Evolutionary conservation across 2,329 filamentous ascomycete species (phyloP), one percentile per base, ranked within the genome.

Genomic region (Fusarium fracticaudum): DNA sequence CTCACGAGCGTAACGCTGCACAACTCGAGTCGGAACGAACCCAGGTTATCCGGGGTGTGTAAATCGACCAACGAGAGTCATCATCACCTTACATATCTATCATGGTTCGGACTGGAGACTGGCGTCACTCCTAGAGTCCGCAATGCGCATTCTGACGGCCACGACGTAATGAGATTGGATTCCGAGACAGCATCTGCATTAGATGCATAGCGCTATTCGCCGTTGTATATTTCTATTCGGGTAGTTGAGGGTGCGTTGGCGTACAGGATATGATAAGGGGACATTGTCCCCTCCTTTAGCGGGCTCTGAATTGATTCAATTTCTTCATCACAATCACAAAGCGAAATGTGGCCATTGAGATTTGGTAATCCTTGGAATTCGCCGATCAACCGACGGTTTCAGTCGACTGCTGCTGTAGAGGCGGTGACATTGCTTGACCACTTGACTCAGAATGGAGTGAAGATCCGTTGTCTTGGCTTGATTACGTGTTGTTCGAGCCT

Each of bases 1-100:
- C 94, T 54, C 94, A 98, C 84, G 94, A 97, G 83, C 91, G 95
- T 76, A 99, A 99, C 83, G 94, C 94, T 68, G 93, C 95, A 75
- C 95, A 97, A 86, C 87, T 99, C 81, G 94, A 98, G 84, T 91
- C 92, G 66, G 96, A 99, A 88, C 90, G 96, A 81, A 99, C 96
- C 53, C 93, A 96, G 74, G 95, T 97, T 79, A 96, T 98, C 85
- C 95, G 93, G 85, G 95, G 95, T 72, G 92, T 97, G 83, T 98
- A 89, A 84, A 62, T 50, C 60, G 45, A 53, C 26, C 40, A 59
- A 62, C 44, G 43, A 53, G 67, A 64, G 51, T 44, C 47, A 50
- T 40, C 29, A 55, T 44, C n/a, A 35, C 47, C 41, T 38, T 20
- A 50, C 41, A 35, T 59, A 55, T 47, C 24, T 55, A 53, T 53